Evolutionary conservation across 305 asterid species (phyloP).

Genomic region (Solanum hybrid): DNA sequence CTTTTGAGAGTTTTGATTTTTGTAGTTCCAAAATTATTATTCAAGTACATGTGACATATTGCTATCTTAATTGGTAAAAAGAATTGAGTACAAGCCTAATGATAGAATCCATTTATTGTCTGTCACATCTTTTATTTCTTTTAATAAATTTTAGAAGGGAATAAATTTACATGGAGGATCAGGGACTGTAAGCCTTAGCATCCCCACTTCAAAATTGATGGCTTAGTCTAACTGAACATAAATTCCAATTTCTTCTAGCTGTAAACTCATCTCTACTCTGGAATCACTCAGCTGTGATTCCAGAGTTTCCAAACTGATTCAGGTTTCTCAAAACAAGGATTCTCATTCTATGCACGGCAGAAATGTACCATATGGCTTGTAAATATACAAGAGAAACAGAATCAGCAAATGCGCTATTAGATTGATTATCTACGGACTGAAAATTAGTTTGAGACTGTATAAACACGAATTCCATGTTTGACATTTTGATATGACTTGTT

Average conservation of each 20-base stretch:
- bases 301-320: not conserved
- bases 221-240: not conserved
- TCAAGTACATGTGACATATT: not conserved
- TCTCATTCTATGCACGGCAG: slow-evolving; percentile 7
- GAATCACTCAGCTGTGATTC: not conserved
- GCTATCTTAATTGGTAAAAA: not conserved
- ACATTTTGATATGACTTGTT: slow-evolving; percentile 9
- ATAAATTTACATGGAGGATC: not conserved
- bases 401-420: not conserved
- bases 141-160: not conserved
- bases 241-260: slow-evolving; percentile 6
- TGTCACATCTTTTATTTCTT: not conserved
- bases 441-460: slow-evolving; percentile 11
- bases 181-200: not conserved
- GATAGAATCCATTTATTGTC: not conserved
- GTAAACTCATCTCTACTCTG: slow-evolving; percentile 3
- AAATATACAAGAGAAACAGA: not conserved
- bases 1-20: not conserved
- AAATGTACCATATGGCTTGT: slow-evolving; percentile 14
- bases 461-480: slow-evolving; percentile 13
- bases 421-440: slow-evolving; percentile 4
- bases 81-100: not conserved
- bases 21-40: not conserved
- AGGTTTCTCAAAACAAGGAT: slow-evolving; percentile 19
- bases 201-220: not conserved